phyloP scores from a whole-genome alignment of 139 green algal genomes.

The Bryopsis sp. region DNA sequence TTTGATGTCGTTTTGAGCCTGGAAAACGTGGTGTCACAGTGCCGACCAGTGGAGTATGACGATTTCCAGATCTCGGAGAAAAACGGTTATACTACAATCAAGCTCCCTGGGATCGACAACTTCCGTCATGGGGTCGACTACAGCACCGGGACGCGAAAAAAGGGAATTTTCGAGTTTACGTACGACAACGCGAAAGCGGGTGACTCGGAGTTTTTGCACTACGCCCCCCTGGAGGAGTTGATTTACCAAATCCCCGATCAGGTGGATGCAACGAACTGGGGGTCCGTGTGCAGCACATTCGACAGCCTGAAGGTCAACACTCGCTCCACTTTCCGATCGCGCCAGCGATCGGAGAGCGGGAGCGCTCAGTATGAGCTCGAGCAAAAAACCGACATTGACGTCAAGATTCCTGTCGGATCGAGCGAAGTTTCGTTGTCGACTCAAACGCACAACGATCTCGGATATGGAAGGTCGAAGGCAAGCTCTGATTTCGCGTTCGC shows the following conservation, averaged over 20 bases:
- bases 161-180: not conserved
- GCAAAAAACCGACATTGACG: not conserved
- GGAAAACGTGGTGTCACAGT: no score
- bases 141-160: not conserved
- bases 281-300: not conserved
- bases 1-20: no score
- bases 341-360: not conserved
- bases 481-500: not conserved
- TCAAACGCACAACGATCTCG: not conserved
- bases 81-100: no score
- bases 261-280: conserved; percentile 2
- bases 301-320: not conserved
- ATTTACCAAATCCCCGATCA: not conserved
- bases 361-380: not conserved
- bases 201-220: not conserved
- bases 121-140: not conserved
- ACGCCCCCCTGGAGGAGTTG: not conserved
- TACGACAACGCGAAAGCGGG: not conserved
- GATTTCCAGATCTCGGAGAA: no score
- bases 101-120: not conserved
- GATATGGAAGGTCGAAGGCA: not conserved
- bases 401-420: not conserved
- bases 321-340: not conserved
- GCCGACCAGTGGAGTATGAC: no score
- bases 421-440: not conserved